Evolutionary conservation across 495 filamentous ascomycete species (phyloP), one percentile per base, ranked within the genome.

Genomic region (Aspergillus bertholletiae): DNA sequence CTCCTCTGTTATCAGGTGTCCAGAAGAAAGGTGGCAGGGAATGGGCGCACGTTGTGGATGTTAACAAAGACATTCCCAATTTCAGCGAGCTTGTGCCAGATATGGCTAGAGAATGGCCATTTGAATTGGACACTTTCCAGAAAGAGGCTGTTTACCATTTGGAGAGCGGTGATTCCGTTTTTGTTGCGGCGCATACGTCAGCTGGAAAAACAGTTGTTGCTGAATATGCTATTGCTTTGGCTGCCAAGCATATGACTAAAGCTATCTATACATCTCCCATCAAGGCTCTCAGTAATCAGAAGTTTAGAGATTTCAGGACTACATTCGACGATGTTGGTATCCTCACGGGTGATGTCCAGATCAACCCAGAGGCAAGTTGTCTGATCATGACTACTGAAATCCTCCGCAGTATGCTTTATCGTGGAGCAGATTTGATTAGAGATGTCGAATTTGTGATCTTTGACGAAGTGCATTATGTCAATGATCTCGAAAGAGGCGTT

Each of bases 361-460:
- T 98, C 65, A 92, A 95, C 54, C 91, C 95, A 1, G 94, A 98
- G 72, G 94, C 95, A 21, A 97, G 92, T 68, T 98, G 94, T 70
- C 76, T 98, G 35, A 98, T 98, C 66, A 98, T 98, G 94, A 98
- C 94, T 2, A 98, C 94, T 4, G 94, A 98, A 64, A 98, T 98
- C 74, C 69, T 98, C 51, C 84, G 94, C 39, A 97, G 94, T 76
- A 98, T 98, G 94, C 82, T 98, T 30, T 98, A 98, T 67, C 83
- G 94, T 53, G 94, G 94, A 43, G 94, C 95, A 15, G 94, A 98
- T 70, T 77, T 98, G 4, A 96, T 98, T 50, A 84, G 94, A 54
- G 94, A 98, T 68, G 95, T 98, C 27, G 94, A 98, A 59, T 98
- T 96, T 69, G 95, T 98, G 58, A 96, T 98, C 51, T 98, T 98